A percentile compares a stretch with the other conserved stretches of the same genome.
These are phyloP conservation scores for Noccaea caerulescens DNA, from an alignment of 345 rosid genomes.

Conservation along the genomic window DNA sequence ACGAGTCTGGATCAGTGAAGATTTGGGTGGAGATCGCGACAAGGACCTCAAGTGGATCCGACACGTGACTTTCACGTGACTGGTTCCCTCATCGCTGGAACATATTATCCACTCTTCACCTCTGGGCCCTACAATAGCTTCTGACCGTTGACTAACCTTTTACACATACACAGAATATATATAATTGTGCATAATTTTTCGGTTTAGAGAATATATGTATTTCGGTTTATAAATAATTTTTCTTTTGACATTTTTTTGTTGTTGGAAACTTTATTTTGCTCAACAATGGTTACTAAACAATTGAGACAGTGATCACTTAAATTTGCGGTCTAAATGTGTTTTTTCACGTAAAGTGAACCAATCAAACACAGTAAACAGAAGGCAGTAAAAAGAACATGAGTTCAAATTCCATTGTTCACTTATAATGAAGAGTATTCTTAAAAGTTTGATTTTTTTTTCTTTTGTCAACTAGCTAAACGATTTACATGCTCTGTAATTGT, in stretches of 20 bases:
- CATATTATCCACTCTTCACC: slow-evolving; percentile 29
- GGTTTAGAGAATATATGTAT: too few species aligned
- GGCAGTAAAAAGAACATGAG: neutral
- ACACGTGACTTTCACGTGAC: slow-evolving; percentile 42
- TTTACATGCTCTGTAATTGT: too few species aligned
- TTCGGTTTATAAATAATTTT: too few species aligned
- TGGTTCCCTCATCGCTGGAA: slow-evolving; percentile 43
- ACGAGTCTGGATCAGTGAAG: slow-evolving; percentile 30
- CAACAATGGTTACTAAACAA: too few species aligned
- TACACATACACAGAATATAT: neutral
- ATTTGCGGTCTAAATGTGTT: neutral
- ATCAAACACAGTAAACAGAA: neutral
- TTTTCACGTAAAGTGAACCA: neutral
- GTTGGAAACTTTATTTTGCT: neutral
- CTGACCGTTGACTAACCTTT: slow-evolving; percentile 30
- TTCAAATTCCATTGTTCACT: neutral
- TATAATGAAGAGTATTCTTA: too few species aligned
- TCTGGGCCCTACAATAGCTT: slow-evolving; percentile 25
- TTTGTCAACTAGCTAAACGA: too few species aligned
- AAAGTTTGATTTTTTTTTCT: too few species aligned
- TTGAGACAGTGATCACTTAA: too few species aligned
- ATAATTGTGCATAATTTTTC: too few species aligned
- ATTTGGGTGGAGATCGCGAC: slow-evolving; percentile 37
- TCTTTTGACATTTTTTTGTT: too few species aligned
- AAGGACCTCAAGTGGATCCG: slow-evolving; percentile 29